A percentile compares a stretch with the other conserved stretches of the same genome.
Conservation (phyloP, 192 early-diverging fungal species). For the Geranomyces michiganensis region DNA sequence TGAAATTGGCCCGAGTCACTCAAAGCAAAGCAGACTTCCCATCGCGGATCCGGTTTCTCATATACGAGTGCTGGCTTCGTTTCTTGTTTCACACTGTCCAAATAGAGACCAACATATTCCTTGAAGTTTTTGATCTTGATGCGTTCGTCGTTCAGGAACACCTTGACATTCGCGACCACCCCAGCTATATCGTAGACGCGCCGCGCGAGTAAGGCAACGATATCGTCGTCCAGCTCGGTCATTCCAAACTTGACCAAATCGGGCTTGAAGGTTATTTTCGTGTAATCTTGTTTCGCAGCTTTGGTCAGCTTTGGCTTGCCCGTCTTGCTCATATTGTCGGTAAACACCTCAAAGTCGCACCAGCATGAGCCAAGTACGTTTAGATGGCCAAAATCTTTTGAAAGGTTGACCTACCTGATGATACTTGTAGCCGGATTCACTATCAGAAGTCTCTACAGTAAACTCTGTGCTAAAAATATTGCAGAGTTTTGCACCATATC, state of each 20-base stretch:
- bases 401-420: constrained; percentile 58
- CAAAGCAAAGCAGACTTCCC: constrained; percentile 90
- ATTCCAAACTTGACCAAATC: constrained; percentile 91
- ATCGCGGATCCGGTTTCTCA: constrained; percentile 78
- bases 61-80: constrained; percentile 56
- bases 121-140: constrained; percentile 90
- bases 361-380: too few relatives aligned
- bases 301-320: constrained; percentile 75
- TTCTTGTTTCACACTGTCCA: constrained; percentile 22
- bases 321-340: constrained; percentile 86
- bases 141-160: constrained; percentile 79
- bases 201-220: constrained; percentile 81
- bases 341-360: constrained; percentile 55
- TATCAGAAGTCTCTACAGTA: constrained; percentile 87
- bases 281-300: constrained; percentile 75
- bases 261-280: constrained; percentile 92
- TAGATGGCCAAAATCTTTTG: too few relatives aligned
- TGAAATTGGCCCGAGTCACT: constrained; percentile 90
- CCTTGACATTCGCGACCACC: constrained; percentile 76
- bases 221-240: constrained; percentile 80
- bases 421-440: constrained; percentile 70
- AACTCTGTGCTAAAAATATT: constrained; percentile 97
- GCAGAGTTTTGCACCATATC: constrained; percentile 83
- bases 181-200: constrained; percentile 95
- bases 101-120: constrained; percentile 85